Conservation (phyloP, 352 stramenopile species). For the Pythium biforme region DNA sequence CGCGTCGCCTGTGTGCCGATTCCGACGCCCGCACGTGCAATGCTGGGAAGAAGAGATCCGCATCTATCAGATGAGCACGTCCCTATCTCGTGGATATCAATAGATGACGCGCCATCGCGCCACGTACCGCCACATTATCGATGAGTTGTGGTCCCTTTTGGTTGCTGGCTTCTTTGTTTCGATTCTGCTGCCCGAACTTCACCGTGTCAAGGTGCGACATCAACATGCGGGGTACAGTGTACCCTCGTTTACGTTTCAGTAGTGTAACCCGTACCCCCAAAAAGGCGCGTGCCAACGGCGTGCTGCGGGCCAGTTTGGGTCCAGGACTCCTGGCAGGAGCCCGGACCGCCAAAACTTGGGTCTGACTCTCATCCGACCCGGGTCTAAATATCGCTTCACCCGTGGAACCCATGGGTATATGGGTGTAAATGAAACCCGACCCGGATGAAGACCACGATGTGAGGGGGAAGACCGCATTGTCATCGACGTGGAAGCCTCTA, state of each 20-base stretch:
- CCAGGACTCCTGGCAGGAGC: too few species aligned
- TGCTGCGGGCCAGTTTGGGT: conserved; percentile 11
- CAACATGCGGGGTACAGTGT: background rate
- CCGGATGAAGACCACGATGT: background rate
- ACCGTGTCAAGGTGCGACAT: conserved; percentile 5
- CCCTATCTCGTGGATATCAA: background rate
- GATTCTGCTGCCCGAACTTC: background rate
- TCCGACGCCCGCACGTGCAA: conserved; percentile 23
- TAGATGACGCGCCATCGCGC: background rate
- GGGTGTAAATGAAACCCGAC: background rate
- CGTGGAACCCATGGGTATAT: conserved; percentile 4
- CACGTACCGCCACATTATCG: conserved; percentile 26
- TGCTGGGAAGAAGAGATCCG: background rate
- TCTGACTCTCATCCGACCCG: conserved; percentile 1
- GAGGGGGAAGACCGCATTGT: conserved; percentile 11
- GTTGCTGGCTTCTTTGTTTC: background rate
- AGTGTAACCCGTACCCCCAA: background rate
- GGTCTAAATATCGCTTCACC: background rate
- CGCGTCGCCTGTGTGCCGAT: conserved; percentile 20
- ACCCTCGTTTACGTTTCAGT: background rate
- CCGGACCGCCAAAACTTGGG: too few species aligned
- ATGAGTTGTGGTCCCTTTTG: background rate
- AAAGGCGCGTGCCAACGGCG: conserved; percentile 2
- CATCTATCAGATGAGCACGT: background rate
- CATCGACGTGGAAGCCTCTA: conserved; percentile 30